Evolutionary conservation across 495 filamentous ascomycete species (phyloP), one percentile per base, ranked within the genome.

Genomic region (Neurospora discreta): DNA sequence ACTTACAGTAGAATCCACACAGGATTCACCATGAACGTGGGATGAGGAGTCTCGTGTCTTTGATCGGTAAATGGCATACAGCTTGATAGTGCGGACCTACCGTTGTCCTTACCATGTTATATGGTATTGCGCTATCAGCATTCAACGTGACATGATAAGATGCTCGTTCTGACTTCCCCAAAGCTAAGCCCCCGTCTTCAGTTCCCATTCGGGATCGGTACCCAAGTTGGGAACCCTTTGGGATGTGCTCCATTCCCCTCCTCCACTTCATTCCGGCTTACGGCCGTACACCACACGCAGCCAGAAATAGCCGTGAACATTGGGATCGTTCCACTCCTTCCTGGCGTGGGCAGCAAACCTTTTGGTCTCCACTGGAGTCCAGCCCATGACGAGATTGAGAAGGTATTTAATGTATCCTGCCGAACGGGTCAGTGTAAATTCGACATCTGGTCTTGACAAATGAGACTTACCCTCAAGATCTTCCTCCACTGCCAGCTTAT

Each of bases 281-380:
- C 73, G 77, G 10, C 76, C 80, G 18, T 76, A 81, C 0, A 80
- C 74, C 3, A 79, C 68, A 15, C 78, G 76, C 52, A 76, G 39
- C 23, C 58, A 67, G 39, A 73, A 71, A 23, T 70, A 44, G 0
- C 71, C 42, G 36, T 78, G 77, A 10, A 71, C 20, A 11, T 69
- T 69, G 46, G 38, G 69, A n/a, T 78, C 71, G 0, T 73, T 39
- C 46, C 75, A 69, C 20, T 77, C 75, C 23, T 15, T 16, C 23
- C 71, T 71, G 3, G 71, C 11, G 38, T 78, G 72, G 1, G 68
- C 43, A 23, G 73, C n/a, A 46, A 73, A 79, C 11, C 69, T 72
- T 1, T 71, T 38, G 11, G 72, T 74, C 58, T 77, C 71, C 7
- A 69, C 20, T 16, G 40, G 58, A 9, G 74, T 73, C 72, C 80